Conservation (phyloP, 805 yeast species). For the Nakazawaea populi region DNA sequence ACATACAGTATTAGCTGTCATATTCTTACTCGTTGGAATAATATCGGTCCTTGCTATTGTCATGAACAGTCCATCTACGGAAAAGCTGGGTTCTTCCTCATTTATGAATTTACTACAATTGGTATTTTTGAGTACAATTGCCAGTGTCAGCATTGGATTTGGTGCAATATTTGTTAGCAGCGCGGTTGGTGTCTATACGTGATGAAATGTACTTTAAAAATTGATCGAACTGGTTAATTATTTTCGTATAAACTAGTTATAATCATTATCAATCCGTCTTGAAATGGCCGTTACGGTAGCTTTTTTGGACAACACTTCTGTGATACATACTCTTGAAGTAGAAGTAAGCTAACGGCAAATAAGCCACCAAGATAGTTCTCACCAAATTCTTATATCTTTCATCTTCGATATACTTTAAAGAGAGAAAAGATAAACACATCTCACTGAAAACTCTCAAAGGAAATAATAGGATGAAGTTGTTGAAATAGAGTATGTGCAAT, state of each 20-base stretch:
- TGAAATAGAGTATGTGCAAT: slow-evolving; percentile 14
- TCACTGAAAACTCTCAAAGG: slow-evolving; percentile 19
- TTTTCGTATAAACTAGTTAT: not conserved
- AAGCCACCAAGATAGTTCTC: slow-evolving; percentile 13
- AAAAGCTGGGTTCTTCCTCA: not conserved
- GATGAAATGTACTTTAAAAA: not conserved
- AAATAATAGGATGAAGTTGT: slow-evolving; percentile 13
- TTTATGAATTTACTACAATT: slow-evolving; percentile 1
- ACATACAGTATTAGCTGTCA: slow-evolving; percentile 15
- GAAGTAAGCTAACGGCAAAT: slow-evolving; percentile 18
- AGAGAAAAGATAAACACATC: slow-evolving; percentile 17
- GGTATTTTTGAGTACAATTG: slow-evolving; percentile 19
- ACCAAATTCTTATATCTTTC: slow-evolving; percentile 7
- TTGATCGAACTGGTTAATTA: too few species aligned
- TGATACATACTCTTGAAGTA: slow-evolving; percentile 16
- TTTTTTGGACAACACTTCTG: slow-evolving; percentile 3
- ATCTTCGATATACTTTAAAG: slow-evolving; percentile 16
- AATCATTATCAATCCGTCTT: not conserved
- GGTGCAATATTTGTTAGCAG: slow-evolving; percentile 24
- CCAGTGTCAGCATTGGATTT: slow-evolving; percentile 20
- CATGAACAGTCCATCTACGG: not conserved
- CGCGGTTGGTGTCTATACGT: slow-evolving; percentile 25
- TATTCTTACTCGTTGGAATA: slow-evolving; percentile 11
- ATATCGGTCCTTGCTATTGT: slow-evolving; percentile 7
- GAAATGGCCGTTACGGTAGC: not conserved